These are phyloP conservation scores for Suillus spraguei DNA, from an alignment of 768 basidiomycete species.

Conservation along the genomic window DNA sequence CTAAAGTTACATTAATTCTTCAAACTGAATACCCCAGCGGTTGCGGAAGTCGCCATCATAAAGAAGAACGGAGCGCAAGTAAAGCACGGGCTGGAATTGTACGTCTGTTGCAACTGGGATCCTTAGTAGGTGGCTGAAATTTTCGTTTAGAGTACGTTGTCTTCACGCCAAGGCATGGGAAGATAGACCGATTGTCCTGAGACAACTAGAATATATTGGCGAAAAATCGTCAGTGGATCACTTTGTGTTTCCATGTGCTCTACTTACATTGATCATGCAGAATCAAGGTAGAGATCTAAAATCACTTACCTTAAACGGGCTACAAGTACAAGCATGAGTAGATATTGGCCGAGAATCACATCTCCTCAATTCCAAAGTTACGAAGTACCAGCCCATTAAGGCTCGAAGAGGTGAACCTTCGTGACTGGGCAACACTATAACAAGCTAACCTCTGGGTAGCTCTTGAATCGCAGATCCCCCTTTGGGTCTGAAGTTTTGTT, in stretches of 20 bases:
- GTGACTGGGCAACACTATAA: background rate
- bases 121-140: background rate
- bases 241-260: background rate
- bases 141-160: constrained; percentile 62
- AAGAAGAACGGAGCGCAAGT: constrained; percentile 67
- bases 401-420: constrained; percentile 58
- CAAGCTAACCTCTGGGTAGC: constrained; percentile 39
- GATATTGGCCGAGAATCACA: constrained; percentile 76
- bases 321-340: constrained; percentile 31
- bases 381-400: constrained; percentile 56
- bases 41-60: constrained; percentile 75
- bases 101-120: constrained; percentile 24
- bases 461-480: constrained; percentile 72
- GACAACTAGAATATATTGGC: constrained; percentile 89
- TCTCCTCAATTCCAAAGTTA: constrained; percentile 61
- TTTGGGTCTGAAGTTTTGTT: constrained; percentile 74
- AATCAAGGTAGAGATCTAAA: constrained; percentile 22
- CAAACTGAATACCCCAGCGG: constrained; percentile 45
- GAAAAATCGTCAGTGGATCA: constrained; percentile 75
- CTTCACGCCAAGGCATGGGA: constrained; percentile 91
- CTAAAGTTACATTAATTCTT: constrained; percentile 10
- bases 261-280: constrained; percentile 17
- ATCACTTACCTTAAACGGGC: background rate
- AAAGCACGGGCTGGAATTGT: constrained; percentile 78
- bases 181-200: constrained; percentile 77